Conservation (phyloP, 495 filamentous ascomycete species). For the Lineolata rhizophorae region DNA sequence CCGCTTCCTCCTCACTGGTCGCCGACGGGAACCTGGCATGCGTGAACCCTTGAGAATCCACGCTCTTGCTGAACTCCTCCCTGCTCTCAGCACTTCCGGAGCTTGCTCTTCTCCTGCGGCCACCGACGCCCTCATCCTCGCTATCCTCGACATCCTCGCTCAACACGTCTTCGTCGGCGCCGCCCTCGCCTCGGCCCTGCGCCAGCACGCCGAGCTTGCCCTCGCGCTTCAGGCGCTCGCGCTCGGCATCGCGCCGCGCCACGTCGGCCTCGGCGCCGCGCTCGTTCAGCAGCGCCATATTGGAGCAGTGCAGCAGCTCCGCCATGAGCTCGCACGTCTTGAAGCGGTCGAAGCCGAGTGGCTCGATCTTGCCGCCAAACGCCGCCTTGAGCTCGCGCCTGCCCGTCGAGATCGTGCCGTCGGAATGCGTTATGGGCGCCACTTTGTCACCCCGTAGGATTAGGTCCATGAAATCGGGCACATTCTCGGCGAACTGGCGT, state of each 20-base stretch:
- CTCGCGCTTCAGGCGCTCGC: constrained; percentile 53
- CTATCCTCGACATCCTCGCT: too few relatives aligned
- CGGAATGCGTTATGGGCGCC: too few relatives aligned
- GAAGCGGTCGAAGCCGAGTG: constrained; percentile 91
- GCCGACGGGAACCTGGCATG: constrained; percentile 20
- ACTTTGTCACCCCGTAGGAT: constrained; percentile 46
- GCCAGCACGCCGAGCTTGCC: constrained; percentile 34
- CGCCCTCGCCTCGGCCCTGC: too few relatives aligned
- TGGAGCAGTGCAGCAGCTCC: constrained; percentile 92
- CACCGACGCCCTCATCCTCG: too few relatives aligned
- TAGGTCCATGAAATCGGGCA: constrained; percentile 90
- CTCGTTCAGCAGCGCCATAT: constrained; percentile 94
- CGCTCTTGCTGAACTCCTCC: constrained; percentile 22
- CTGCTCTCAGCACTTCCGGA: constrained; percentile 6
- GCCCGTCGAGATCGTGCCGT: constrained; percentile 33
- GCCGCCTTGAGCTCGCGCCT: constrained; percentile 54
- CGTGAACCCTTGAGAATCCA: constrained; percentile 23
- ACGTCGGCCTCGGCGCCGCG: constrained; percentile 77
- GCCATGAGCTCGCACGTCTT: constrained; percentile 99
- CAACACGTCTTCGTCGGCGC: too few relatives aligned
- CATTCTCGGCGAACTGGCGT: constrained; percentile 67
- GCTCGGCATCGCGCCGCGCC: constrained; percentile 54
- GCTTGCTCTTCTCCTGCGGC: constrained; percentile 24
- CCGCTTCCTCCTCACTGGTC: constrained; percentile 22
- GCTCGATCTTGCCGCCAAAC: constrained; percentile 80